Base-by-base conservation (phyloP, 176 grass and related monocot genomes). In the Triticum turgidum region DNA sequence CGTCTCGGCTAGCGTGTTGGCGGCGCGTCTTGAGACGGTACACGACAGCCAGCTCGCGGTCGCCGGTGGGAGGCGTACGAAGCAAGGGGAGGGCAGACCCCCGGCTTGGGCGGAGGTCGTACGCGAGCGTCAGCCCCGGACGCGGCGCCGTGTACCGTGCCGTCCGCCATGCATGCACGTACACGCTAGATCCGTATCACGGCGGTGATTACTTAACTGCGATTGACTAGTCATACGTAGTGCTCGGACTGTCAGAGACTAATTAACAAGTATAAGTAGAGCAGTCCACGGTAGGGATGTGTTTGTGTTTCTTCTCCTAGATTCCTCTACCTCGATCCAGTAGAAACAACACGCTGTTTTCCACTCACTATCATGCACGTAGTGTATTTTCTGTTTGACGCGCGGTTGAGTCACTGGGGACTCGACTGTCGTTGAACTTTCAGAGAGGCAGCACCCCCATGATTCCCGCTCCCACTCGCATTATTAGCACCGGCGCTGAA, bases 401-500 rank as follows among this genome's bases (percentile, higher is more conserved):
- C 1, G 11, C 52, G 51, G 4, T 52, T 9, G 3, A 14, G 21
- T 63, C 44, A 45, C 44, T 12, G 11, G 18, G 5, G 69, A 71
- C 69, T 12, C 49, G 4, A 52, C 13, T 52, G 0, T 18, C 15
- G 15, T 54, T 42, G 11, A 14, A 74, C 71, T 25, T 25, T 27
- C 21, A 74, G 39, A 29, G 64, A 38, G 76, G 87, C 82, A 88
- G 33, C 4, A 2, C 56, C 35, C 80, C 80, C 80, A 33, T 87
- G 84, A 90, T 90, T 90, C 84, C 65, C 89, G 80, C 89, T 75
- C 70, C 69, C 52, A 42, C 88, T 30, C 30, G 34, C 33, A 37
- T 51, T 35, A 56, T 90, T 87, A 61, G 80, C 38, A 38, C 30
- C 66, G 34, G 24, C 20, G 66, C 80, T 25, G 80, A 83, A 73